Conservation (phyloP, 768 basidiomycete species). For the Baorangia bicolor region DNA sequence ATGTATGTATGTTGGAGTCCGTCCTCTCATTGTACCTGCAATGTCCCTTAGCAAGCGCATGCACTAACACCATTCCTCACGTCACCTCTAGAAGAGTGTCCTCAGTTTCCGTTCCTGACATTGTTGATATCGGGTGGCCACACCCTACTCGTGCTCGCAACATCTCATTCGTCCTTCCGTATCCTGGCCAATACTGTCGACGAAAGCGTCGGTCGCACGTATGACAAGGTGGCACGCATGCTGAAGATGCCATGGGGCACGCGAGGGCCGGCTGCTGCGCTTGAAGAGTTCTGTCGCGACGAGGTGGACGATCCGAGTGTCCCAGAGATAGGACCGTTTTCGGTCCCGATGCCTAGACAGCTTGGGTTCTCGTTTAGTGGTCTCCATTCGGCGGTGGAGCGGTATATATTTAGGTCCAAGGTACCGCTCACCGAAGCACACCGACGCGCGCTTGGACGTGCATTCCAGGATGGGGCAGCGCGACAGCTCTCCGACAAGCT, state of each 20-base stretch:
- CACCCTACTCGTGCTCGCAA: slow-evolving; percentile 79
- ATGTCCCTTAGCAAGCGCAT: slow-evolving; percentile 77
- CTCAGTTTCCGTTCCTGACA: slow-evolving; percentile 82
- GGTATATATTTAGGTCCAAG: slow-evolving; percentile 44
- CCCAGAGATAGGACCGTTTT: slow-evolving; percentile 38
- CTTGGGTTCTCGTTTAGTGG: slow-evolving; percentile 79
- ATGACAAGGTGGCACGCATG: too few relatives aligned
- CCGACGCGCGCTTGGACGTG: slow-evolving; percentile 53
- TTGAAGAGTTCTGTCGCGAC: slow-evolving; percentile 65
- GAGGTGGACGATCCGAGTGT: slow-evolving; percentile 18
- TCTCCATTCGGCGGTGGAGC: slow-evolving; percentile 66
- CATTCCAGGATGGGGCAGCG: too few relatives aligned
- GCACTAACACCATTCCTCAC: slow-evolving; percentile 80
- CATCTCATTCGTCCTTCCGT: slow-evolving; percentile 53
- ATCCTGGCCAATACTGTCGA: slow-evolving; percentile 75
- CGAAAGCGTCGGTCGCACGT: slow-evolving; percentile 66
- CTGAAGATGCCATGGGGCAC: too few relatives aligned
- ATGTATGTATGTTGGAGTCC: not conserved
- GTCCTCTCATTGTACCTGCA: not conserved
- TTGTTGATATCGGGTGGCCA: slow-evolving; percentile 93
- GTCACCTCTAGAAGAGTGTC: slow-evolving; percentile 35
- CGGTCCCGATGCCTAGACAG: slow-evolving; percentile 49
- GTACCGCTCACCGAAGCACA: slow-evolving; percentile 29
- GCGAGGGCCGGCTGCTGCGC: slow-evolving; percentile 70
- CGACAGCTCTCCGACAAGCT: too few relatives aligned